phyloP scores from a whole-genome alignment of 2,329 filamentous ascomycete species.

The Talaromyces sp. region DNA sequence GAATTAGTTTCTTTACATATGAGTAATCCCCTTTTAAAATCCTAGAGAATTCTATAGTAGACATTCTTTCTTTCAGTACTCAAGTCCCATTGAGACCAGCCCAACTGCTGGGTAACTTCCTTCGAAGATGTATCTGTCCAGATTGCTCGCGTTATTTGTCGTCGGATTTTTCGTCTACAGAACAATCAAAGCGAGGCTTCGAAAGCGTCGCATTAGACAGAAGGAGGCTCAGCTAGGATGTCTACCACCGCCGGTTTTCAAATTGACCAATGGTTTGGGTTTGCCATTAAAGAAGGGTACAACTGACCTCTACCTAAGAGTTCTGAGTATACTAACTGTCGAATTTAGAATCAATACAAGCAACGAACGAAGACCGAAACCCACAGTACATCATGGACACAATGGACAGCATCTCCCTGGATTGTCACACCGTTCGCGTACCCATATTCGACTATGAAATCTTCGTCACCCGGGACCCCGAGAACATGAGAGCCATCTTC shows the following conservation, averaged over 20 bases:
- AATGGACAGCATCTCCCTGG: conserved; percentile 20
- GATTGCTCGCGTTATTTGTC: conserved; percentile 9
- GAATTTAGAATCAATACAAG: conserved; percentile 19
- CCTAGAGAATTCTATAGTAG: not conserved
- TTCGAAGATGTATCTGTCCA: conserved; percentile 15
- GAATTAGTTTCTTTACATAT: not conserved
- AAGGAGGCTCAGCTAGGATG: conserved; percentile 20
- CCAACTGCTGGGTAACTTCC: not conserved
- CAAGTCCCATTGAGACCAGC: not conserved
- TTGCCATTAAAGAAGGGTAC: conserved; percentile 20
- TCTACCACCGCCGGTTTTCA: conserved; percentile 19
- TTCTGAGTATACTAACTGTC: not conserved
- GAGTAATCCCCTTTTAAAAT: not conserved
- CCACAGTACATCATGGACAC: conserved; percentile 21
- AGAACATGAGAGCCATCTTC: conserved; percentile 57
- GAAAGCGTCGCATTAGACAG: conserved; percentile 13
- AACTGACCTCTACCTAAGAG: not conserved
- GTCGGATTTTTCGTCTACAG: conserved; percentile 16
- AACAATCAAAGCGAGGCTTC: conserved; percentile 15
- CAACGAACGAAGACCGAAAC: conserved; percentile 20
- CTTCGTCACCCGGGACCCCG: conserved; percentile 43
- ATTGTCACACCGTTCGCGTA: conserved; percentile 21
- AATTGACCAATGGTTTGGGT: conserved; percentile 18
- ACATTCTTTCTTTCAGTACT: not conserved
- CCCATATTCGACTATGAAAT: conserved; percentile 22